Evolutionary conservation across 805 yeast species (phyloP), one percentile per base, ranked within the genome.

Genomic region (Deakozyma indianensis): DNA sequence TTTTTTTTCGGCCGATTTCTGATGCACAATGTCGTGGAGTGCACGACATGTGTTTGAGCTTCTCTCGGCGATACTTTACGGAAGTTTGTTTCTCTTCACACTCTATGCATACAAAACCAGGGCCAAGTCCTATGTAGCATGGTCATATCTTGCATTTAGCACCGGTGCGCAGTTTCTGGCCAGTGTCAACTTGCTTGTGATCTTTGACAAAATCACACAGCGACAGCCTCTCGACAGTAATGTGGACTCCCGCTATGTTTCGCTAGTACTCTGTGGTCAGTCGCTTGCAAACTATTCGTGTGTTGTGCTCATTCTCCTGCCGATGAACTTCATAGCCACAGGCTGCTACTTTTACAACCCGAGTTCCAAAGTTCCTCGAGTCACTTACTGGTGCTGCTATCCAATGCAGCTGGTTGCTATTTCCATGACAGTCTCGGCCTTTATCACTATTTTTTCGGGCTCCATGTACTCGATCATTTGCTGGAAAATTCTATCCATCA

Each of bases 361-460:
- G 18, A 11, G 20, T 9, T 7, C 38, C 7, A 7, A n/a, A 32
- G 4, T 32, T 7, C 38, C 38, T 7, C 38, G 38, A 9, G 18
- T 32, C 38, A 32, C 38, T 14, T 32, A 32, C 38, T 32, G 38
- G 38, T 32, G 18, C 18, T 32, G 38, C 38, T 32, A 32, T 32
- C 38, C 38, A 20, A 5, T 32, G 38, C 38, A 32, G 16, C 9
- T 32, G 18, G 18, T 32, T 9, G 38, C 38, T n/a, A 14, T 32
- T n/a, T 32, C 38, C 7, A 9, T 32, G 20, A 32, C 38, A 7
- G 16, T 32, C 9, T 32, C 38, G 11, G 11, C 38, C 38, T 32
- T 14, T 20, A 7, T 32, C 18, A 32, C 9, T n/a, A 20, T n/a
- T 32, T 5, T n/a, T 9, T 5, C 5, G 7, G 7, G 5, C 18